Percentiles rank a stretch among this genome's conserved stretches.
Evolutionary conservation across 2,329 filamentous ascomycete genomes (phyloP).

Genomic region (Penicillium crustosum): DNA sequence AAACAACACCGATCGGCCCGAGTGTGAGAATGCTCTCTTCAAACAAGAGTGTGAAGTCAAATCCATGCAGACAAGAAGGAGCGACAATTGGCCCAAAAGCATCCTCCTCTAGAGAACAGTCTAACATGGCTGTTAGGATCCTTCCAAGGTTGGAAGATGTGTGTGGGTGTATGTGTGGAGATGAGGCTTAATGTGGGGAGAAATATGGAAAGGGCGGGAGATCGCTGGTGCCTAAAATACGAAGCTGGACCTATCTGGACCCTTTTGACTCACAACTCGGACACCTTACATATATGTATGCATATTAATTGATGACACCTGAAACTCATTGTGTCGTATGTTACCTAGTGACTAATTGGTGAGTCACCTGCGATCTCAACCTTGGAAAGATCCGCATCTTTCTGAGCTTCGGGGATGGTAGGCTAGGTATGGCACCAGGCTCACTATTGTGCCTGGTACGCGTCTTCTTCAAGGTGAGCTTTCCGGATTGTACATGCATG

Average conservation of each 20-base stretch:
- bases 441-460: not conserved
- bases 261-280: not conserved
- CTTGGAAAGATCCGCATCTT: no score
- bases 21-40: constrained; percentile 31
- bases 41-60: constrained; percentile 36
- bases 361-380: not conserved
- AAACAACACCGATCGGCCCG: constrained; percentile 6
- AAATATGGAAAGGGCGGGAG: not conserved
- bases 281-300: no score
- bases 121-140: constrained; percentile 4
- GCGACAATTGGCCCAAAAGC: constrained; percentile 30
- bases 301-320: not conserved
- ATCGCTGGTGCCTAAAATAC: not conserved
- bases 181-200: not conserved
- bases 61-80: constrained; percentile 25
- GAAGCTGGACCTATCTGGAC: not conserved
- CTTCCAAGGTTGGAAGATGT: not conserved
- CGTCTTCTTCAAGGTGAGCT: not conserved
- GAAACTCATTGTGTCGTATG: not conserved
- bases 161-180: not conserved
- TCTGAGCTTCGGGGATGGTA: no score
- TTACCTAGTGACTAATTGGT: not conserved
- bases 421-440: no score
- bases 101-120: constrained; percentile 18
- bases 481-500: not conserved